These are phyloP conservation scores for Crataegus laevigata DNA, from an alignment of 306 rosid genomes.

Conservation along the genomic window DNA sequence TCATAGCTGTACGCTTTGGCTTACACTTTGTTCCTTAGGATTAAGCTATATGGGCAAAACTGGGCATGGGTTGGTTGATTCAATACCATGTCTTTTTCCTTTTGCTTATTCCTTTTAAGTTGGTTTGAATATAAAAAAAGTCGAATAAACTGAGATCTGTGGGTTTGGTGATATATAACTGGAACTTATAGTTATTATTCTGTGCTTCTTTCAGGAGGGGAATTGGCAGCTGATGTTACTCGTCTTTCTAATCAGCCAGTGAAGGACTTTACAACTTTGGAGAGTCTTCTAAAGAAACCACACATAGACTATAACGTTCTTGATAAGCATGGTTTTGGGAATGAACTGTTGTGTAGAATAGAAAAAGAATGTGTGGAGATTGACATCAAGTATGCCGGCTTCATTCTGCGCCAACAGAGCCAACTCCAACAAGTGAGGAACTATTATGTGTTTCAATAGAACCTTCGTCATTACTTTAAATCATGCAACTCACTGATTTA, in stretches of 20 bases:
- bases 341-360: constrained; percentile 47
- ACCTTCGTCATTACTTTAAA: neutral
- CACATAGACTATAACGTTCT: constrained; percentile 66
- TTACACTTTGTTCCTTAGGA: neutral
- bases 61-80: neutral
- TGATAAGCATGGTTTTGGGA: constrained; percentile 83
- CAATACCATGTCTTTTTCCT: neutral
- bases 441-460: neutral
- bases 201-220: constrained; percentile 53
- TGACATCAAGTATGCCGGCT: constrained; percentile 93
- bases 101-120: neutral
- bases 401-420: constrained; percentile 82
- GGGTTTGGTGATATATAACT: neutral
- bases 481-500: neutral
- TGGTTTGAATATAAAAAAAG: neutral
- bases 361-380: constrained; percentile 91
- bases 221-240: constrained; percentile 64
- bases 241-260: constrained; percentile 75
- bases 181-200: neutral
- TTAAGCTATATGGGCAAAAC: neutral
- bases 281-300: constrained; percentile 96
- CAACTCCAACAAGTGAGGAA: constrained; percentile 79
- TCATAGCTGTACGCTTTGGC: neutral
- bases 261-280: constrained; percentile 72
- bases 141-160: neutral